Conservation (phyloP, 2,329 filamentous ascomycete genomes). For the Penicillium sp. region DNA sequence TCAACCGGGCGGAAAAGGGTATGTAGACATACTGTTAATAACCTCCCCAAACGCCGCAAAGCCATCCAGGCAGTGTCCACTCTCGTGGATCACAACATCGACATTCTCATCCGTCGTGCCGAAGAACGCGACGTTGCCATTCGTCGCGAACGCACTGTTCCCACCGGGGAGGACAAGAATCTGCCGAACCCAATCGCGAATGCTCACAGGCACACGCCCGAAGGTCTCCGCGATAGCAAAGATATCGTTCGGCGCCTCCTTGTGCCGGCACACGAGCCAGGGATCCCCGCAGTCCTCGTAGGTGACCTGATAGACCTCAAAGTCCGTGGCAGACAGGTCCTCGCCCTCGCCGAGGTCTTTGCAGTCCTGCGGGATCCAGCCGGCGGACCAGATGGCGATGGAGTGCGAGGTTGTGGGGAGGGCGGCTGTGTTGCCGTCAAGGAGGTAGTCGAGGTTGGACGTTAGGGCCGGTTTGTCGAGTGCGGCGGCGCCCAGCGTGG, state of each 20-base stretch:
- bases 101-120: slow-evolving; percentile 9
- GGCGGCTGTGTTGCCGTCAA: slow-evolving; percentile 9
- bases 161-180: slow-evolving; percentile 13
- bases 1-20: no score
- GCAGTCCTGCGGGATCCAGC: slow-evolving; percentile 17
- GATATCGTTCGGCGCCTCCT: not conserved
- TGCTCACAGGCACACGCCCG: slow-evolving; percentile 1
- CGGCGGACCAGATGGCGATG: slow-evolving; percentile 1
- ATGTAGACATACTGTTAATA: slow-evolving; percentile 2
- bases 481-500: not conserved
- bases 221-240: slow-evolving; percentile 5
- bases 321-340: slow-evolving; percentile 2
- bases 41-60: slow-evolving; percentile 14
- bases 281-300: slow-evolving; percentile 14
- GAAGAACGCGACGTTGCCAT: slow-evolving; percentile 16
- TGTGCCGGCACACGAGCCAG: slow-evolving; percentile 19
- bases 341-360: slow-evolving; percentile 12
- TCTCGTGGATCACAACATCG: slow-evolving; percentile 17
- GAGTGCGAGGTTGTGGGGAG: not conserved
- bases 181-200: slow-evolving; percentile 15
- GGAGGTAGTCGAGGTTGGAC: slow-evolving; percentile 15
- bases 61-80: slow-evolving; percentile 9
- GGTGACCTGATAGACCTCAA: slow-evolving; percentile 11
- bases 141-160: slow-evolving; percentile 9
- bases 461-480: slow-evolving; percentile 17